Percentiles rank a stretch among this genome's conserved stretches.
Conservation (phyloP, 2,329 filamentous ascomycete species). For the Curvularia hawaiiensis region DNA sequence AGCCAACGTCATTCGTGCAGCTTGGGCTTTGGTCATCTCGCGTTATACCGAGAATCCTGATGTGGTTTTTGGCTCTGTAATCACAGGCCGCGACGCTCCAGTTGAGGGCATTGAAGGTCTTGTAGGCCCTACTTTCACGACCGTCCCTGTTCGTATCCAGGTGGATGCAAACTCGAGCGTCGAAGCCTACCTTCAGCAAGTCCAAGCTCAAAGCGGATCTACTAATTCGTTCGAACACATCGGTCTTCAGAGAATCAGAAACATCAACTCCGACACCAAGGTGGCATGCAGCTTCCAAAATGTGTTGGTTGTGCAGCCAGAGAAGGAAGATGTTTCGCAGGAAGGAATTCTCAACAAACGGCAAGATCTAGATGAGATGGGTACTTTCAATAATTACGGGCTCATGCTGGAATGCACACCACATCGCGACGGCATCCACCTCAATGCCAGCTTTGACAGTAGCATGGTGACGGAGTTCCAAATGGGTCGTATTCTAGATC, state of each 20-base stretch:
- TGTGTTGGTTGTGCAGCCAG: not conserved
- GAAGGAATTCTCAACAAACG: not conserved
- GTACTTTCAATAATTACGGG: not conserved
- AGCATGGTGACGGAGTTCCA: not conserved
- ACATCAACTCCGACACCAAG: not conserved
- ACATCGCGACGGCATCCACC: not conserved
- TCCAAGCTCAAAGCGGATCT: not conserved
- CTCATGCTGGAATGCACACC: not conserved
- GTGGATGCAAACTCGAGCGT: constrained; percentile 23
- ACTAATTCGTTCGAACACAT: not conserved
- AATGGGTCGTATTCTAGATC: not conserved
- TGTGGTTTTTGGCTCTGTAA: constrained; percentile 52
- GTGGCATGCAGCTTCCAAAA: not conserved
- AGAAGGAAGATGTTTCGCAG: not conserved
- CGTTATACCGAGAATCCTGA: constrained; percentile 36
- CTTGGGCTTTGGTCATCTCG: constrained; percentile 36
- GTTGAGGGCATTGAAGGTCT: constrained; percentile 51
- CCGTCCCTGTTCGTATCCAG: constrained; percentile 47
- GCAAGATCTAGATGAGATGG: not conserved
- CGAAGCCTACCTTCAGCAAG: constrained; percentile 14
- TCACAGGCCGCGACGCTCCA: constrained; percentile 48
- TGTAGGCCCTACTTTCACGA: constrained; percentile 50
- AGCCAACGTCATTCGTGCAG: not conserved
- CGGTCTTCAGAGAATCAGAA: not conserved
- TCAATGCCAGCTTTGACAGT: not conserved